A percentile compares a stretch with the other conserved stretches of the same genome.
Evolutionary conservation across 495 filamentous ascomycete genomes (phyloP).

Genomic region (Neurospora sp.): DNA sequence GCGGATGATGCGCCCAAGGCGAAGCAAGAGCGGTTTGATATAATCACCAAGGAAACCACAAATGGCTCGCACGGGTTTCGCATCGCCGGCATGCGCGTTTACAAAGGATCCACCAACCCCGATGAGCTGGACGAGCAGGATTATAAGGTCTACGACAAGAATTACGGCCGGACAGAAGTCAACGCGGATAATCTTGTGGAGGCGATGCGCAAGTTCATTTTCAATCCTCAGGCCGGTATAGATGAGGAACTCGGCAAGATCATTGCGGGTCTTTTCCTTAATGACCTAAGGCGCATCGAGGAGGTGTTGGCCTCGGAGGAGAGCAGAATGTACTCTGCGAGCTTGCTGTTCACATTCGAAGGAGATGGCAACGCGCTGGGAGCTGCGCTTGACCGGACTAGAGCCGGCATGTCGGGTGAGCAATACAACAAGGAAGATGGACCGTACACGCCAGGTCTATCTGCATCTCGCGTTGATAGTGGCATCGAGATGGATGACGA

Average conservation of each 20-base stretch:
- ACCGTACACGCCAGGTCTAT: conserved; percentile 1
- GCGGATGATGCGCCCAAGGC: conserved; percentile 67
- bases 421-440: conserved; percentile 3
- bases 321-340: conserved; percentile 89
- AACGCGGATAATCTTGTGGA: conserved; percentile 58
- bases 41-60: conserved; percentile 69
- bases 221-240: conserved; percentile 49
- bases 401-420: conserved; percentile 22
- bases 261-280: conserved; percentile 52
- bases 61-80: conserved; percentile 73
- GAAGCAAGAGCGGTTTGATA: conserved; percentile 72
- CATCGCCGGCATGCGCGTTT: conserved; percentile 91
- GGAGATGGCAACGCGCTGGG: conserved; percentile 65
- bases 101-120: conserved; percentile 50
- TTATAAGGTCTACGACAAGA: conserved; percentile 75
- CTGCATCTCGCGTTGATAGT: conserved; percentile 30
- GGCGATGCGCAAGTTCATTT: conserved; percentile 68
- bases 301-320: conserved; percentile 62
- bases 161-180: conserved; percentile 67
- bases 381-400: conserved; percentile 53
- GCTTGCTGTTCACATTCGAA: conserved; percentile 85
- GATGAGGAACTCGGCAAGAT: conserved; percentile 41
- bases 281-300: conserved; percentile 56
- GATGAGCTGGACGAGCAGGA: conserved; percentile 34
- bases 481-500: conserved; percentile 34